Conservation (phyloP, 2,329 filamentous ascomycete genomes). For the Coleophoma eucalyptorum region DNA sequence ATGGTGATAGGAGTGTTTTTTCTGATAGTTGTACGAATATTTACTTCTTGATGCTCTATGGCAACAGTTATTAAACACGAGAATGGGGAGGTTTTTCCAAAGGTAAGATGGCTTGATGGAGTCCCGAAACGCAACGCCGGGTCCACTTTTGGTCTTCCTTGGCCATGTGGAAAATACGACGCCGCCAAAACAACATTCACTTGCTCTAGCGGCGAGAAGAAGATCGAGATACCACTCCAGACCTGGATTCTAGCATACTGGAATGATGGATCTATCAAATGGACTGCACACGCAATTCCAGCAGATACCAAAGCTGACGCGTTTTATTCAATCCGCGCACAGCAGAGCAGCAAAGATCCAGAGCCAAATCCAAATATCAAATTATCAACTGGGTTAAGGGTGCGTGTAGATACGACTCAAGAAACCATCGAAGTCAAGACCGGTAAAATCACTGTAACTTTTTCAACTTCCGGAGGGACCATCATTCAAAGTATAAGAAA, state of each 20-base stretch:
- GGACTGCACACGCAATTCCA: conserved; percentile 54
- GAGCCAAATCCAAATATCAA: background rate
- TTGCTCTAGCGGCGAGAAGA: conserved; percentile 1
- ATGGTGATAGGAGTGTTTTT: no score
- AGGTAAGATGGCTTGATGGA: conserved; percentile 10
- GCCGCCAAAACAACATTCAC: conserved; percentile 10
- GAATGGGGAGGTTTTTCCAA: no score
- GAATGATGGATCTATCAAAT: conserved; percentile 58
- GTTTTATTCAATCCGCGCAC: conserved; percentile 36
- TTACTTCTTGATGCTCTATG: no score
- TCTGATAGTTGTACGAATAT: no score
- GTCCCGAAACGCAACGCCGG: conserved; percentile 12
- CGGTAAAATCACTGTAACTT: conserved; percentile 10
- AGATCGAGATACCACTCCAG: conserved; percentile 30
- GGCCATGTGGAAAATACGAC: conserved; percentile 11
- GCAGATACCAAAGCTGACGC: conserved; percentile 34
- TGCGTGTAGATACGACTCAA: background rate
- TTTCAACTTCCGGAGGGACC: conserved; percentile 11
- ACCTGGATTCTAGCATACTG: conserved; percentile 57
- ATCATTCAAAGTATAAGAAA: conserved; percentile 13
- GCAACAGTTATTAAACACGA: no score
- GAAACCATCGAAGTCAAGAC: conserved; percentile 9
- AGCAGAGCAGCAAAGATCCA: background rate
- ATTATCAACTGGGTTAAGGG: background rate
- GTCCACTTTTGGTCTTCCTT: conserved; percentile 17